Evolutionary conservation across 129 eudicot genomes (phyloP).

Genomic region (Silybum marianum): DNA sequence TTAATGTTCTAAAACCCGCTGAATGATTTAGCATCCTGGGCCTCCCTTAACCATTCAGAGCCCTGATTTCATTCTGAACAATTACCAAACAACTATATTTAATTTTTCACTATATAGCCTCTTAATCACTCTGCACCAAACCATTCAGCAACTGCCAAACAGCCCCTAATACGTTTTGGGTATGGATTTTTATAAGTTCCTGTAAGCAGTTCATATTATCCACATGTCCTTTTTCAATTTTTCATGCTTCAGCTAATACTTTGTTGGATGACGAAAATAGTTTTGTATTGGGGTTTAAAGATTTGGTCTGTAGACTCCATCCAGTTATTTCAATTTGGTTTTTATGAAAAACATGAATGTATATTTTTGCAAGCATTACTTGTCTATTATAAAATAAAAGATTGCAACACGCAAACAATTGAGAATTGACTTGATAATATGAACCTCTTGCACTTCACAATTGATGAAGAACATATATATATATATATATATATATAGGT

Average conservation of each 20-base stretch:
- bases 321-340: not conserved
- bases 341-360: not conserved
- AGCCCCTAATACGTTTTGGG: conserved; percentile 1
- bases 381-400: conserved; percentile 7
- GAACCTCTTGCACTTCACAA: not conserved
- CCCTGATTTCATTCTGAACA: no score
- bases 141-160: no score
- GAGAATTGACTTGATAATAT: no score
- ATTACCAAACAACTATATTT: no score
- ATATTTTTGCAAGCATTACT: conserved; percentile 8
- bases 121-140: no score
- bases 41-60: no score
- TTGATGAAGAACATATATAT: not conserved
- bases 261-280: not conserved
- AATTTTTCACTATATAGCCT: no score
- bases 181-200: conserved; percentile 7
- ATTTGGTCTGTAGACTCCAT: not conserved
- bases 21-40: no score
- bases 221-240: not conserved
- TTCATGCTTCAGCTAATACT: conserved; percentile 5
- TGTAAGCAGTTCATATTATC: conserved; percentile 8
- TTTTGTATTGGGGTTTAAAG: not conserved
- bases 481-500: not conserved
- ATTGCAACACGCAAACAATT: not conserved
- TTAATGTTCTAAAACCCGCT: no score